A percentile compares a stretch with the other conserved stretches of the same genome.
Conservation (phyloP, 257 asterid species). For the Petunia secreta region DNA sequence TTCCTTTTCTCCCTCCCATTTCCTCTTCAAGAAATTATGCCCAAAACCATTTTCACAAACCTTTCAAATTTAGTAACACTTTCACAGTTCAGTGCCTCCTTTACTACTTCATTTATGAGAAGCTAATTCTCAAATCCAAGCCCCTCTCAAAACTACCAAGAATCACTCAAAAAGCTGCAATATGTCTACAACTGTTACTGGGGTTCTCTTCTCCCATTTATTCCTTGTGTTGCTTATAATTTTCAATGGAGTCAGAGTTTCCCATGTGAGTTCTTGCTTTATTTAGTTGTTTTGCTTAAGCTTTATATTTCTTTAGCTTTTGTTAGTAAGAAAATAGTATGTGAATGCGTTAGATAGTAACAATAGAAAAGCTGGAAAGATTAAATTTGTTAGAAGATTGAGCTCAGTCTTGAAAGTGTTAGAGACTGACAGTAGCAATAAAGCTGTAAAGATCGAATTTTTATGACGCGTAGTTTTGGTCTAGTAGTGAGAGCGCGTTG, state of each 20-base stretch:
- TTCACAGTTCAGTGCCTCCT: not conserved
- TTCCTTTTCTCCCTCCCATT: too few species aligned
- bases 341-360: not conserved
- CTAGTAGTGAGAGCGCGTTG: too few species aligned
- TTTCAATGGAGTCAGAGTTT: constrained; percentile 34
- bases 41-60: not conserved
- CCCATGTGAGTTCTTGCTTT: constrained; percentile 46
- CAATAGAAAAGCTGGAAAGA: too few species aligned
- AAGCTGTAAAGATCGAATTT: too few species aligned
- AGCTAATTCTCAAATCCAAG: too few species aligned
- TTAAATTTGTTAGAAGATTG: too few species aligned
- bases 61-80: not conserved
- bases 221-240: constrained; percentile 42
- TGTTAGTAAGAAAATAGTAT: not conserved
- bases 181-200: constrained; percentile 47
- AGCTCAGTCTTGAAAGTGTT: too few species aligned
- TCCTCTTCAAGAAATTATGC: too few species aligned
- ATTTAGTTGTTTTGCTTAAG: not conserved
- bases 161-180: not conserved
- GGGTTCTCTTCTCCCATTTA: constrained; percentile 42
- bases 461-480: too few species aligned
- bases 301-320: not conserved
- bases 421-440: not conserved
- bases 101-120: not conserved
- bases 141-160: not conserved